Base-by-base conservation (phyloP, 2,329 filamentous ascomycete species). In the Raffaelea arxii region DNA sequence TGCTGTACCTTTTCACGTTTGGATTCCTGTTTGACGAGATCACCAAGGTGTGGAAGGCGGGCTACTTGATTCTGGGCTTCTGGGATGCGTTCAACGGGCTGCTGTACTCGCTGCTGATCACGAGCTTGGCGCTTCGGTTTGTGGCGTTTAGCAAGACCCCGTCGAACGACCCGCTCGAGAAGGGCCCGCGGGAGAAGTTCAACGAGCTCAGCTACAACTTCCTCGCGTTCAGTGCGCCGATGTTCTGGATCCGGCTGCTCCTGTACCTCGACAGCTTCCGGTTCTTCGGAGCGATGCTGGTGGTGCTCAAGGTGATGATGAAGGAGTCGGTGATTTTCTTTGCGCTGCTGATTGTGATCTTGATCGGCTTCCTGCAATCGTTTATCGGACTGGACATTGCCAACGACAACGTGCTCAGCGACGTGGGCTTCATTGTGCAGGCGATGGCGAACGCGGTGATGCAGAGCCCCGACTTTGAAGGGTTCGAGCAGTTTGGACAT, bases 251-350 rank as follows among this genome's bases (percentile, higher is more conserved):
- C 59, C 84, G 92, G 4, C 74, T 98, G 49, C 68, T 98, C 51
- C 77, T 98, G 6, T 98, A 96, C 60, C 78, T 98, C 18, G 92
- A 98, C 65, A 87, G 85, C 27, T 79, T 94, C 73, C 82, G 86
- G 46, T 98, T 98, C 71, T 98, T 98, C 58, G 92, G 92, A 22
- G 89, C 91, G 43, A 98, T 98, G 92, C 77, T 98, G 1, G 91
- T 98, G 2, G 90, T 98, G 2, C 72, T 98, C 39, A 94, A 97
- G 63, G 85, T 90, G 44, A 90, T 91, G 86, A 90, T 91, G 84
- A 88, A 87, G 59, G 85, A 91, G 64, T 94, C 86, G 0, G 72
- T 96, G 55, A 97, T 97, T 53, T 98, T 98, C 72, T 98, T 98
- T 59, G 88, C 90, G 1, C 73, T 98, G 18, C 74, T 98, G 10